phyloP scores from a whole-genome alignment of 345 rosid genomes.

The Murraya paniculata region DNA sequence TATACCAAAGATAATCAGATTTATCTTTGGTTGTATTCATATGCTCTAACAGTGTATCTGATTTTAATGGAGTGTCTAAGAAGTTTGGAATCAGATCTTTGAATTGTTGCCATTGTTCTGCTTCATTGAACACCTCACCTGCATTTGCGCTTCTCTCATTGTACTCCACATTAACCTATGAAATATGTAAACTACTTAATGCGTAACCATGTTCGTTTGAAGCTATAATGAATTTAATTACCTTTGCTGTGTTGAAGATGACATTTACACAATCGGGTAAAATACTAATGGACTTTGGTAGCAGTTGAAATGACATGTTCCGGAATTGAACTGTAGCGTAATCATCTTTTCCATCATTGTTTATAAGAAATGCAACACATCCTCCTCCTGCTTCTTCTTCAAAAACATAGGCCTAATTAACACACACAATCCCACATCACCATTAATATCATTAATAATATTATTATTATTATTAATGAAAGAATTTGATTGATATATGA shows the following conservation, averaged over 20 bases:
- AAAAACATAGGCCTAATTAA: slow-evolving; percentile 65
- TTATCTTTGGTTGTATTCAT: slow-evolving; percentile 68
- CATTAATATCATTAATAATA: not conserved
- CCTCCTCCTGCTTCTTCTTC: slow-evolving; percentile 41
- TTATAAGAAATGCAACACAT: slow-evolving; percentile 85
- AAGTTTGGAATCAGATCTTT: slow-evolving; percentile 54
- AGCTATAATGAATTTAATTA: slow-evolving; percentile 10
- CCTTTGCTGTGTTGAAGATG: slow-evolving; percentile 77
- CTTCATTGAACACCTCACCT: slow-evolving; percentile 25
- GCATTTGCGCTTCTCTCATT: slow-evolving; percentile 41
- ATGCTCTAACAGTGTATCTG: slow-evolving; percentile 59
- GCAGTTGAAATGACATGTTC: slow-evolving; percentile 45
- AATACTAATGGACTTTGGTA: slow-evolving; percentile 64
- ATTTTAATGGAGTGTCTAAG: slow-evolving; percentile 40
- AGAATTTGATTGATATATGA: too few relatives aligned
- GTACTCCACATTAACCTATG: slow-evolving; percentile 45
- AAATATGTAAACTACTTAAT: too few relatives aligned
- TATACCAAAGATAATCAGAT: slow-evolving; percentile 90
- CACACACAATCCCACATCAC: too few relatives aligned
- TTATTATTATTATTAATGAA: fast-evolving
- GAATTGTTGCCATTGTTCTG: slow-evolving; percentile 50
- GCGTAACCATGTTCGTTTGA: too few relatives aligned
- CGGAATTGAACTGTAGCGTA: slow-evolving; percentile 39
- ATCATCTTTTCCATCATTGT: slow-evolving; percentile 31
- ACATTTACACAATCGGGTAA: slow-evolving; percentile 56